phyloP scores from a whole-genome alignment of 192 early-diverging fungal genomes.

The Coemansia sp. region DNA sequence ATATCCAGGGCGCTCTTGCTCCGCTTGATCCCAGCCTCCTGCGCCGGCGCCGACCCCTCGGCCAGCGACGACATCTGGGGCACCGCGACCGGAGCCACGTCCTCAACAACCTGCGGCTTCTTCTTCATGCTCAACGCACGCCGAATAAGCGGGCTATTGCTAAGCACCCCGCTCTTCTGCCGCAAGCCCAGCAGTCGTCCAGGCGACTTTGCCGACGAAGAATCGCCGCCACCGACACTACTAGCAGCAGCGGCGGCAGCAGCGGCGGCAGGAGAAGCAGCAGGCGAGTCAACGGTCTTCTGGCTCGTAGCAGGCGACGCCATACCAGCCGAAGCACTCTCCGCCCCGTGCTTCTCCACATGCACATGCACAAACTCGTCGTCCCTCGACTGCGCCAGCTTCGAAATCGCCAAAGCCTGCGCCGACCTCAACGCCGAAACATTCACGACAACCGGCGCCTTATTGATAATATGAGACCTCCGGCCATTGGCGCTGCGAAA shows the following conservation, averaged over 20 bases:
- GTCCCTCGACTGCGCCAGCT: neutral
- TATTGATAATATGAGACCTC: neutral
- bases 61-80: neutral
- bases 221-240: neutral
- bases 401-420: neutral
- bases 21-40: constrained; percentile 9
- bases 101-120: constrained; percentile 11
- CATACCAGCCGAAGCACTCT: neutral
- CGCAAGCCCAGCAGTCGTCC: constrained; percentile 17
- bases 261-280: neutral
- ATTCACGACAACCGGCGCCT: neutral
- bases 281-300: neutral
- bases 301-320: neutral
- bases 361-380: constrained; percentile 3
- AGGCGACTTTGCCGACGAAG: neutral
- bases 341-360: neutral
- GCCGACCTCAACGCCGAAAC: neutral
- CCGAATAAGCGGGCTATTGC: constrained; percentile 28
- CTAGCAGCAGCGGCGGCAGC: too few species aligned
- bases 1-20: constrained; percentile 22
- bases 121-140: constrained; percentile 46
- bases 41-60: neutral
- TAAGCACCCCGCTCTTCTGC: constrained; percentile 18
- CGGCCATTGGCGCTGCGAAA: neutral
- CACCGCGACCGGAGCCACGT: neutral